These are phyloP conservation scores for Oxytropis ochrocephala DNA, from an alignment of 306 rosid genomes.

Conservation along the genomic window DNA sequence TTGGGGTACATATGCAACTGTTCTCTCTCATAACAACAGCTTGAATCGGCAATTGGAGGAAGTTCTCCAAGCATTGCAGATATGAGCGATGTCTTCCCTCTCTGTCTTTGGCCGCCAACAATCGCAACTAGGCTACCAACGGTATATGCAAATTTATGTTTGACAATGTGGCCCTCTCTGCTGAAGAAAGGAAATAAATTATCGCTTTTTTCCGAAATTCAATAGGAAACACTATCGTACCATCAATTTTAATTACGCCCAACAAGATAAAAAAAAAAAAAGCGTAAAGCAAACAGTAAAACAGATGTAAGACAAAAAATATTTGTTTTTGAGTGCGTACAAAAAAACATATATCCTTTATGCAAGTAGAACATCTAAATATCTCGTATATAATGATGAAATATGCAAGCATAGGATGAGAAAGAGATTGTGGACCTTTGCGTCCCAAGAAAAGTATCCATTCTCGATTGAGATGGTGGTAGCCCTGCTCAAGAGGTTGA, in stretches of 20 bases:
- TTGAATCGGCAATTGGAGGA: slow-evolving; percentile 46
- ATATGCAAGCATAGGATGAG: background rate
- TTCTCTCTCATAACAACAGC: slow-evolving; percentile 66
- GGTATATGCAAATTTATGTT: slow-evolving; percentile 71
- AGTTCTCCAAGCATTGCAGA: slow-evolving; percentile 96
- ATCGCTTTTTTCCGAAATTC: slow-evolving; percentile 8
- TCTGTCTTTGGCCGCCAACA: slow-evolving; percentile 96
- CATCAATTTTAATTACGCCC: slow-evolving; percentile 9
- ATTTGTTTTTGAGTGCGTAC: slow-evolving; percentile 8
- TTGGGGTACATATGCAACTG: slow-evolving; percentile 89
- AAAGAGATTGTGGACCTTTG: slow-evolving; percentile 47
- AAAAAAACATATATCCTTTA: background rate
- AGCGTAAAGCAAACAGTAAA: slow-evolving; percentile 15
- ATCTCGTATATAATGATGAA: slow-evolving; percentile 9
- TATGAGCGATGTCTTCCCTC: slow-evolving; percentile 92
- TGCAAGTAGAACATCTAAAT: background rate
- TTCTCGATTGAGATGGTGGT: slow-evolving; percentile 77
- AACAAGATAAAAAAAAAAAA: background rate
- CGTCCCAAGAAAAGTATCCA: slow-evolving; percentile 89
- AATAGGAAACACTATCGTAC: background rate
- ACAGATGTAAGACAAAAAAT: background rate
- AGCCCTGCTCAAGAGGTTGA: slow-evolving; percentile 68
- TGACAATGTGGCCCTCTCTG: slow-evolving; percentile 59
- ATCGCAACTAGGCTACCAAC: slow-evolving; percentile 83
- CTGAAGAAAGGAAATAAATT: slow-evolving; percentile 29